Base-by-base conservation (phyloP, 2,329 filamentous ascomycete species). In the Nemania bipapillata region DNA sequence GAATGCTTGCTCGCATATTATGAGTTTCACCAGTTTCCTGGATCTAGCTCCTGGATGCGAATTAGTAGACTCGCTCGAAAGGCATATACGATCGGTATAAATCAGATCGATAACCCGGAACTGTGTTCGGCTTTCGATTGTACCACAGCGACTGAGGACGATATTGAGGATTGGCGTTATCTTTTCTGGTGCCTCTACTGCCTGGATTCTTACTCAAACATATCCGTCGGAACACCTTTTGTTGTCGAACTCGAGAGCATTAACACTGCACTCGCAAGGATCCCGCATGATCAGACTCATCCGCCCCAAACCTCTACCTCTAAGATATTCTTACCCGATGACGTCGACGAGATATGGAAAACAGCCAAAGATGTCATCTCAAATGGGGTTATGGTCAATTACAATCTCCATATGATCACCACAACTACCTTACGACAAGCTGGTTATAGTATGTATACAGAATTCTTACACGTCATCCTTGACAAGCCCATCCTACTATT, bases 151-250 rank as follows among this genome's bases (percentile, higher is more conserved):
- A 74, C 58, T 4, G 70, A 76, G 11, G 77, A 78, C n/a, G 77
- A 79, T 5, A 73, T 78, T 1, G 75, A 80, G 60, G 76, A 79
- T 63, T 81, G 79, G 79, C 74, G 78, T 52, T 70, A 70, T 30
- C 57, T 79, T 45, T 81, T 79, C 77, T 80, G 79, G 79, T 78
- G 75, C 63, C 73, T 81, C 37, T 81, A 79, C 66, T 75, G 77
- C 28, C 72, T 81, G 1, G 79, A 81, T 60, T 74, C 77, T 1
- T 81, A 81, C 62, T 77, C 78, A 11, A 81, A 80, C 61, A 75
- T 79, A 2, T 68, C 77, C 6, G 73, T 74, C 0, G 75, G 66
- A 2, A 73, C 74, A 0, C 77, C 77, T 42, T 77, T 74, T 42
- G 47, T 78, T 4, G 58, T 79, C 17, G 75, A 79, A 8, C 58